Evolutionary conservation across 768 basidiomycete species (phyloP).

Genomic region (Amanita muscaria): DNA sequence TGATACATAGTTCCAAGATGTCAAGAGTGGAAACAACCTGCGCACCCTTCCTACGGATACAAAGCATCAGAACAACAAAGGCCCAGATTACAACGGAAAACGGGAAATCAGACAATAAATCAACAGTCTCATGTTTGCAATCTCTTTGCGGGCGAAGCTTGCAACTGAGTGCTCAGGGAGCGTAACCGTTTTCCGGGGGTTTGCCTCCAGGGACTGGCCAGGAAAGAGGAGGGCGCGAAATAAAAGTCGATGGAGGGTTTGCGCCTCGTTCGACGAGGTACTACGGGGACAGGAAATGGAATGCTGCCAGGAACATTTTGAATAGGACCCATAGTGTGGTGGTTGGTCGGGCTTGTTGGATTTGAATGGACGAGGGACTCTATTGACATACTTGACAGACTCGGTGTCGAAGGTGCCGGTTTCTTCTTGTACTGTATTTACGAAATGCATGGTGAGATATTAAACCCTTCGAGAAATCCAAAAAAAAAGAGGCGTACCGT

Average conservation of each 20-base stretch:
- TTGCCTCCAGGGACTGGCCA: not conserved
- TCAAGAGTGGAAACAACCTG: too few relatives aligned
- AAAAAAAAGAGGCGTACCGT: conserved; percentile 36
- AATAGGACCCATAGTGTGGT: conserved; percentile 13
- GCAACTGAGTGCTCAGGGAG: conserved; percentile 1
- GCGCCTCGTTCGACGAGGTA: conserved; percentile 13
- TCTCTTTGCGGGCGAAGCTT: not conserved
- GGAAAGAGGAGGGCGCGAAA: conserved; percentile 26
- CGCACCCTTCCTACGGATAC: not conserved
- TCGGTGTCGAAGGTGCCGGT: conserved; percentile 13
- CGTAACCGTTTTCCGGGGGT: not conserved
- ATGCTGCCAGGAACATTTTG: conserved; percentile 4
- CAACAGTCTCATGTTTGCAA: not conserved
- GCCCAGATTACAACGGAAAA: not conserved
- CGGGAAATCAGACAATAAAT: not conserved
- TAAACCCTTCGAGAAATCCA: conserved; percentile 6
- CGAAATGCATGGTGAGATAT: conserved; percentile 8
- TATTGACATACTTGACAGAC: conserved; percentile 36
- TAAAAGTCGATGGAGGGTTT: conserved; percentile 41
- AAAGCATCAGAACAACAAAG: not conserved
- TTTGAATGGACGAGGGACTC: conserved; percentile 66
- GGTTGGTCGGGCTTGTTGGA: conserved; percentile 46
- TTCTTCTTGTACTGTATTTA: conserved; percentile 50
- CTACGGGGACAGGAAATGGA: not conserved
- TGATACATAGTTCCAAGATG: not conserved